These are phyloP conservation scores for Pichia manshurica DNA, from an alignment of 805 yeast species.

Conservation along the genomic window DNA sequence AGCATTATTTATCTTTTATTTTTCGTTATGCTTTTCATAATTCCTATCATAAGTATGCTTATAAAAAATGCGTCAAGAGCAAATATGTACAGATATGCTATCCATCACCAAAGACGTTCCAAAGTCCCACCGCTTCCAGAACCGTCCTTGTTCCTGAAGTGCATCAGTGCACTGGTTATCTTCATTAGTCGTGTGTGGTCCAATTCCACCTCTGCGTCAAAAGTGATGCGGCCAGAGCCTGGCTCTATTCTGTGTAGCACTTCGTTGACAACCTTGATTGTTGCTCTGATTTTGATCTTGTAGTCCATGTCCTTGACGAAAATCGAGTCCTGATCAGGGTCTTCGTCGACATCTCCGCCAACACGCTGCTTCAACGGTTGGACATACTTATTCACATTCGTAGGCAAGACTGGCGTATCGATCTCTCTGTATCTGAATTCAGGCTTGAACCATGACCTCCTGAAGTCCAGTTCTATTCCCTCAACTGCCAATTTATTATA, in stretches of 20 bases:
- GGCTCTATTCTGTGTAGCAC: slow-evolving; percentile 19
- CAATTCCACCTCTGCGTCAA: slow-evolving; percentile 31
- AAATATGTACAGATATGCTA: too few relatives aligned
- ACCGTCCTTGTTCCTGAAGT: slow-evolving; percentile 21
- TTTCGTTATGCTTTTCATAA: too few relatives aligned
- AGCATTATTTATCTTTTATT: too few relatives aligned
- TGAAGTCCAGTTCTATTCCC: slow-evolving; percentile 30
- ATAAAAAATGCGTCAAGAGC: too few relatives aligned
- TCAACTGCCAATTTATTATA: slow-evolving; percentile 26
- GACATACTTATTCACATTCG: slow-evolving; percentile 26
- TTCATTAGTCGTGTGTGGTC: slow-evolving; percentile 33
- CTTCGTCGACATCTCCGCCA: slow-evolving; percentile 18
- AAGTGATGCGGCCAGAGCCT: slow-evolving; percentile 28
- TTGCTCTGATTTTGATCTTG: slow-evolving; percentile 28
- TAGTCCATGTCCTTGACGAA: slow-evolving; percentile 28
- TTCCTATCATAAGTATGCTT: too few relatives aligned
- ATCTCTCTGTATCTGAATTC: slow-evolving; percentile 22
- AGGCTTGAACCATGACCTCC: slow-evolving; percentile 27
- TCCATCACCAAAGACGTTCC: slow-evolving; percentile 28
- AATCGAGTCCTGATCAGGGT: slow-evolving; percentile 22
- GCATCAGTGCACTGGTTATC: slow-evolving; percentile 23
- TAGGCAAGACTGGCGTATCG: slow-evolving; percentile 20
- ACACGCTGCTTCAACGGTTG: slow-evolving; percentile 28
- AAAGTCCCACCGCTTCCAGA: slow-evolving; percentile 23
- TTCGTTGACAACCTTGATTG: slow-evolving; percentile 22